Evolutionary conservation across 345 rosid genomes (phyloP), one percentile per base, ranked within the genome.

Genomic region (Gossypium stocksii): DNA sequence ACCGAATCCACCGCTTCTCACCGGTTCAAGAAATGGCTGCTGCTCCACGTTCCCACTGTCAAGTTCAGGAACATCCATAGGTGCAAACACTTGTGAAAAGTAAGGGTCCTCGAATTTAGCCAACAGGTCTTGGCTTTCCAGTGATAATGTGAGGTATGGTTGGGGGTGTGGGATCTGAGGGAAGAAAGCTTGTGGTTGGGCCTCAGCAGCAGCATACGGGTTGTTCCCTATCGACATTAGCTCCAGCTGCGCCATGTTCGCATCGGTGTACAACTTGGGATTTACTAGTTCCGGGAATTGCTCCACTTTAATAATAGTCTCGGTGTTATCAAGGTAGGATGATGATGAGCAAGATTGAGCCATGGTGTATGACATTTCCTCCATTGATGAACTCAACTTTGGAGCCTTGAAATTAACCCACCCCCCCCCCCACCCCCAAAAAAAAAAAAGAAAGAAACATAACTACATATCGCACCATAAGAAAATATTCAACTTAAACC

Each of bases 31-130:
- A 70, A 90, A 83, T 44, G 93, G 82, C 52, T 76, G 88, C 70
- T 73, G 74, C 78, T 57, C 23, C 27, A 57, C 4, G 44, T 85
- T 78, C 43, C 73, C 77, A 46, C 29, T 76, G 6, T 53, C 79
- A 1, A 83, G 78, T 73, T 15, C 69, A 2, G 29, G 48, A 12
- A 65, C 15, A 64, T 61, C 66, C 66, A 62, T 34, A 0, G 66
- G 45, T 0, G 45, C 66, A 62, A 62, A 62, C 66, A 62, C 22
- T 8, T 62, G 66, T 29, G 66, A 62, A 62, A 62, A 83, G 76
- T 70, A 86, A 65, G 93, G 88, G n/a, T 89, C 90, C 9, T 85
- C 93, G 0, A 88, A 77, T 73, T 82, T 84, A 34, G 86, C 82
- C 83, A 70, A 52, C 52, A 92, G 82, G 43, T 87, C 90, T 22